Conservation (phyloP, 2,329 filamentous ascomycete genomes). For the Ophiosphaerella korrae region DNA sequence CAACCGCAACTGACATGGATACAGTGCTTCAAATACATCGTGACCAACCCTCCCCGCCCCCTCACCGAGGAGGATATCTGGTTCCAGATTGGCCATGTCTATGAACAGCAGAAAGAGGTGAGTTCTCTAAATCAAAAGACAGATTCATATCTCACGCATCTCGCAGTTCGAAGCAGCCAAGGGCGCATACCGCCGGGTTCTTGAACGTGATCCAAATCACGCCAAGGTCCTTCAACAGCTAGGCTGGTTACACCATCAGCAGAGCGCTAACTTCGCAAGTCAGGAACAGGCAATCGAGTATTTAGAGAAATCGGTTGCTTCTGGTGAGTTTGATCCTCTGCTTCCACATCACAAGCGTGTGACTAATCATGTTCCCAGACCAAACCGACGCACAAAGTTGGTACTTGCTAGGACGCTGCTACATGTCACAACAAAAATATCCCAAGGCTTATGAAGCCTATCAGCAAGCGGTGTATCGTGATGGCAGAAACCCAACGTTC, state of each 20-base stretch:
- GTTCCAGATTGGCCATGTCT: slow-evolving; percentile 99
- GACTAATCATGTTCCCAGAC: slow-evolving; percentile 60
- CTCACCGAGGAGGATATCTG: slow-evolving; percentile 97
- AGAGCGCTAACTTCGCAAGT: slow-evolving; percentile 86
- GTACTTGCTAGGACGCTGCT: slow-evolving; percentile 96
- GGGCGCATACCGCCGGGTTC: slow-evolving; percentile 85
- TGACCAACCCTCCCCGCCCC: slow-evolving; percentile 86
- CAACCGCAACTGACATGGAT: slow-evolving; percentile 13
- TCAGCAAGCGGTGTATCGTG: slow-evolving; percentile 97
- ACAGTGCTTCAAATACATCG: slow-evolving; percentile 98
- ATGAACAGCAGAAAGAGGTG: slow-evolving; percentile 98
- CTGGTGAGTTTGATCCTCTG: slow-evolving; percentile 64
- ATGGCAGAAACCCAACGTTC: slow-evolving; percentile 96
- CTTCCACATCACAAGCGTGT: slow-evolving; percentile 12
- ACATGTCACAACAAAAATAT: slow-evolving; percentile 99
- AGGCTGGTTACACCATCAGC: slow-evolving; percentile 96
- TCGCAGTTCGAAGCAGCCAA: slow-evolving; percentile 91
- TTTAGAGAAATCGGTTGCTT: slow-evolving; percentile 91
- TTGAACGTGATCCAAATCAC: slow-evolving; percentile 93
- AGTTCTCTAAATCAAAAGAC: slow-evolving; percentile 47
- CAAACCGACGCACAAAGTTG: slow-evolving; percentile 96
- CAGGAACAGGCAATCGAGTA: slow-evolving; percentile 98
- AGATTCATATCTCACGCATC: slow-evolving; percentile 26
- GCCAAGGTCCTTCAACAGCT: slow-evolving; percentile 98
- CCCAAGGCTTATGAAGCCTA: slow-evolving; percentile 98